phyloP scores from a whole-genome alignment of 225 moss, liverwort and hornwort genomes.

The Sphagnum tenellum region DNA sequence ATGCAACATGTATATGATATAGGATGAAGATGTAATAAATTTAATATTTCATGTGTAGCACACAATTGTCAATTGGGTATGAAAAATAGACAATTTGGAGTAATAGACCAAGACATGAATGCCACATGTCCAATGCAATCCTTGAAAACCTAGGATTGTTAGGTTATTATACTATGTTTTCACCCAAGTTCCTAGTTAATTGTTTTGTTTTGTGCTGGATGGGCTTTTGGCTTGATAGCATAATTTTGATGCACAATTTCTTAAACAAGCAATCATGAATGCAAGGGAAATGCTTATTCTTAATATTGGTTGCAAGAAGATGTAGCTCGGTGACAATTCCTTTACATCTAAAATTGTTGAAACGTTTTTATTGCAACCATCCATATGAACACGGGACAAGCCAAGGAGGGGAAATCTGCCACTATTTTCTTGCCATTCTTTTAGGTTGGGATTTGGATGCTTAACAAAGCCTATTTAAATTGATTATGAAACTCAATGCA shows the following conservation, averaged over 20 bases:
- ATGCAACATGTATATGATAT: too few species aligned
- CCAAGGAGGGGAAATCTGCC: neutral
- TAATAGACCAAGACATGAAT: too few species aligned
- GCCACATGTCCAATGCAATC: too few species aligned
- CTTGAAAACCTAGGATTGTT: too few species aligned
- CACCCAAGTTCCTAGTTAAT: too few species aligned
- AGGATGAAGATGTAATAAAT: too few species aligned
- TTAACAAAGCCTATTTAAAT: neutral
- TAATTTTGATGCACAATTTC: neutral
- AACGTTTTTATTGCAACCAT: neutral
- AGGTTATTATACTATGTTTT: too few species aligned
- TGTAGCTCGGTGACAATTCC: neutral
- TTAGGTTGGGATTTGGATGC: neutral
- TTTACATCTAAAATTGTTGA: neutral
- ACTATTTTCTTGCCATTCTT: neutral
- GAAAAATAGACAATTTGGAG: too few species aligned
- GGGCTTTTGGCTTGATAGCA: too few species aligned
- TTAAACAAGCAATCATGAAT: neutral
- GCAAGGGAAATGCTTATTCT: neutral
- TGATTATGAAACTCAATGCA: neutral
- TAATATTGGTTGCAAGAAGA: neutral
- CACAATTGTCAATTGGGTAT: too few species aligned
- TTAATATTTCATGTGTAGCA: too few species aligned
- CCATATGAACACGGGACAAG: neutral
- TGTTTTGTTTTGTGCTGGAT: too few species aligned